Evolutionary conservation across 202 grass and related monocot genomes (phyloP).

Genomic region (Musa balbisiana): DNA sequence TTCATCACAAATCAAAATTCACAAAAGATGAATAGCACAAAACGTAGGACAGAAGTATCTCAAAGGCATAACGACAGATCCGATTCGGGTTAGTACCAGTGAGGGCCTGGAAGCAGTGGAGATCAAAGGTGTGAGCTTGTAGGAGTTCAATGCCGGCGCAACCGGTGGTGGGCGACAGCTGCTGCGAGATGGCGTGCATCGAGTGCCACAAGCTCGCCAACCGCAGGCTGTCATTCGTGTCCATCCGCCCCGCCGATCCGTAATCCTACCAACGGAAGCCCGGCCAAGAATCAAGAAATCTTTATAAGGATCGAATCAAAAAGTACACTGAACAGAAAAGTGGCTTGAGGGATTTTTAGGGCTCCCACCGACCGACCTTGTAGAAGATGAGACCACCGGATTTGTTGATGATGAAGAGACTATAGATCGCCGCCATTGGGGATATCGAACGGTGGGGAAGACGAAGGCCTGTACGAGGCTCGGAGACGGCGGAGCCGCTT

Average conservation of each 20-base stretch:
- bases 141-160: slow-evolving; percentile 82
- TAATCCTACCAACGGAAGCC: slow-evolving; percentile 49
- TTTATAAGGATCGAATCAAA: not conserved
- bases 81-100: slow-evolving; percentile 41
- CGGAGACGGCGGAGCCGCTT: not conserved
- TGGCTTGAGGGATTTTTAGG: not conserved
- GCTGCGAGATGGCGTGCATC: slow-evolving; percentile 96
- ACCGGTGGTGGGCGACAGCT: slow-evolving; percentile 63
- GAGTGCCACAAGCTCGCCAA: slow-evolving; percentile 96
- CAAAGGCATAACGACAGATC: not conserved
- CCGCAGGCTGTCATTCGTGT: slow-evolving; percentile 82
- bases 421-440: slow-evolving; percentile 69
- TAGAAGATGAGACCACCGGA: slow-evolving; percentile 93
- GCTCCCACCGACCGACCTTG: slow-evolving; percentile 35
- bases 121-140: slow-evolving; percentile 81
- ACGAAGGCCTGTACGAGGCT: not conserved
- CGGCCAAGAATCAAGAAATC: not conserved
- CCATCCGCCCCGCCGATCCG: slow-evolving; percentile 73
- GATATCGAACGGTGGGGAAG: not conserved
- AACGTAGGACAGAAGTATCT: not conserved
- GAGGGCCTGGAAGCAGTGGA: slow-evolving; percentile 90
- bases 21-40: not conserved
- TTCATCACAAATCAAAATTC: not conserved
- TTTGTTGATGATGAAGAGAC: slow-evolving; percentile 96
- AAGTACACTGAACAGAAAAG: not conserved